Evolutionary conservation across 768 basidiomycete genomes (phyloP).

Genomic region (Phylloporus scabripes): DNA sequence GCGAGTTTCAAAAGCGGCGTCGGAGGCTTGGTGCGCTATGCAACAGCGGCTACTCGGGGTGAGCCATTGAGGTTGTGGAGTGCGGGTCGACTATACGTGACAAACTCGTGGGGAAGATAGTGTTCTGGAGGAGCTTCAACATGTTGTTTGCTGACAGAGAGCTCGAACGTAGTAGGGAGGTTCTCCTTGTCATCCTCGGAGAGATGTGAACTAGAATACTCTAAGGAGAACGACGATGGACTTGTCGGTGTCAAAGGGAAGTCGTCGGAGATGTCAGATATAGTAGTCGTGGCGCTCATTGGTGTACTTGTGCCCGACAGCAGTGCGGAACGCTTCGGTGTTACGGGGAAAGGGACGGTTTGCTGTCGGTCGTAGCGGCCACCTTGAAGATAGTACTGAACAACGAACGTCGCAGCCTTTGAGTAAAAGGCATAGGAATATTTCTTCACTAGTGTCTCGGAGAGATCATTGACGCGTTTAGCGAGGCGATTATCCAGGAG

Average conservation of each 20-base stretch:
- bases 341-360: slow-evolving; percentile 53
- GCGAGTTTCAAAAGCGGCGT: slow-evolving; percentile 44
- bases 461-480: slow-evolving; percentile 86
- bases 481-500: slow-evolving; percentile 82
- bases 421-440: slow-evolving; percentile 97
- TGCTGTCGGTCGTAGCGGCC: slow-evolving; percentile 59
- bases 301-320: slow-evolving; percentile 62
- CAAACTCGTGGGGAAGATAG: slow-evolving; percentile 76
- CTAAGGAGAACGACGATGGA: slow-evolving; percentile 42
- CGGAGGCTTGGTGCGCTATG: slow-evolving; percentile 46
- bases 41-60: slow-evolving; percentile 48
- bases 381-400: slow-evolving; percentile 91
- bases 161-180: slow-evolving; percentile 62
- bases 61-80: slow-evolving; percentile 73
- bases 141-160: slow-evolving; percentile 64
- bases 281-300: slow-evolving; percentile 64
- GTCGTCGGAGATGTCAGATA: slow-evolving; percentile 75
- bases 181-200: slow-evolving; percentile 81
- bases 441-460: slow-evolving; percentile 95
- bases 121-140: slow-evolving; percentile 68
- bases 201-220: slow-evolving; percentile 55
- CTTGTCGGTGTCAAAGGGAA: slow-evolving; percentile 81
- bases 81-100: slow-evolving; percentile 70
- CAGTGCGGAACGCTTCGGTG: slow-evolving; percentile 39
- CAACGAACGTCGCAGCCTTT: slow-evolving; percentile 88